A percentile compares a stretch with the other conserved stretches of the same genome.
Evolutionary conservation across 1,284 basidiomycete species (phyloP).

Genomic region (Schizopora paradoxa): DNA sequence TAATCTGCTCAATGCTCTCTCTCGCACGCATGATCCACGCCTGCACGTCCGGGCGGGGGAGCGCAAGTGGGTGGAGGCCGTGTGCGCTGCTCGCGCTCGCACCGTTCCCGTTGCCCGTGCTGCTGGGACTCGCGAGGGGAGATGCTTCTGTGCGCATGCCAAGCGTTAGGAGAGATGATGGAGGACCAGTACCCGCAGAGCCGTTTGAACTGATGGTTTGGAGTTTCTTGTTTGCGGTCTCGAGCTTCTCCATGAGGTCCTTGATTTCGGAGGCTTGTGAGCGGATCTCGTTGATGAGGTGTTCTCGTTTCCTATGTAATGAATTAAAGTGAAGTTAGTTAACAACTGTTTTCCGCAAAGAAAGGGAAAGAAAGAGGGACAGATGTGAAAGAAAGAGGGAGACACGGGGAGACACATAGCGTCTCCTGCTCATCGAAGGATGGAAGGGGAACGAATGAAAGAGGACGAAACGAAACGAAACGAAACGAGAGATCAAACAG

Average conservation of each 20-base stretch:
- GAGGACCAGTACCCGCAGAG: slow-evolving; percentile 17
- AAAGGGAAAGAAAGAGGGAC: neutral
- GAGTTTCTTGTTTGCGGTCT: slow-evolving; percentile 31
- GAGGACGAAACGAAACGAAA: too few relatives aligned
- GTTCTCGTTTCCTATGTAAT: slow-evolving; percentile 61
- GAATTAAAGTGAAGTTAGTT: neutral
- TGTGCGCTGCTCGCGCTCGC: neutral
- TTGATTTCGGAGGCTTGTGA: slow-evolving; percentile 66
- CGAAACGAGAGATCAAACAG: neutral
- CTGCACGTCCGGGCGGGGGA: slow-evolving; percentile 39
- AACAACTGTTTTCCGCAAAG: neutral
- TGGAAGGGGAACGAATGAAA: too few relatives aligned
- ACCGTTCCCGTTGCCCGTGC: neutral
- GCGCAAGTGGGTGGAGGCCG: slow-evolving; percentile 14
- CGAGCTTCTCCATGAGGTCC: slow-evolving; percentile 60
- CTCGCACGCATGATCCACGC: slow-evolving; percentile 71
- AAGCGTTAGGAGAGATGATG: too few relatives aligned
- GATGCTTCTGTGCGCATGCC: slow-evolving; percentile 13
- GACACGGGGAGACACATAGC: too few relatives aligned
- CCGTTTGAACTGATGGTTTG: slow-evolving; percentile 20
- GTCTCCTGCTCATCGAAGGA: too few relatives aligned
- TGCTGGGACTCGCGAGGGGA: slow-evolving; percentile 4
- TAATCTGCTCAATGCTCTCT: slow-evolving; percentile 59
- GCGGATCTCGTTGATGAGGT: slow-evolving; percentile 65
- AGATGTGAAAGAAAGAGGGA: too few relatives aligned